A percentile compares a stretch with the other conserved stretches of the same genome.
Conservation (phyloP, 768 basidiomycete species). For the Favolaschia claudopus region DNA sequence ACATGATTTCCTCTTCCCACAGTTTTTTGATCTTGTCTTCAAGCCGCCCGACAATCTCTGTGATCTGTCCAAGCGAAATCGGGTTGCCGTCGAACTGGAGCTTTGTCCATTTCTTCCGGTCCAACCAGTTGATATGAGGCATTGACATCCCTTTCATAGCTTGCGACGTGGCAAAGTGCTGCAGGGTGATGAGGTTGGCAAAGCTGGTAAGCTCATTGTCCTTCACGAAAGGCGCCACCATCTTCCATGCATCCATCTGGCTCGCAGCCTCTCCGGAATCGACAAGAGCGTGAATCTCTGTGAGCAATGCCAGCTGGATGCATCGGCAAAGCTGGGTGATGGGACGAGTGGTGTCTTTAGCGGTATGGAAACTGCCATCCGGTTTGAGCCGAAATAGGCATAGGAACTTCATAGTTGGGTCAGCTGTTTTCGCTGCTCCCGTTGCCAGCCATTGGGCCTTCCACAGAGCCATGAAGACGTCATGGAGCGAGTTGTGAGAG, state of each 20-base stretch:
- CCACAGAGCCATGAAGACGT: slow-evolving; percentile 15
- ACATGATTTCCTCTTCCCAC: slow-evolving; percentile 30
- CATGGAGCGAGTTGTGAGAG: slow-evolving; percentile 5
- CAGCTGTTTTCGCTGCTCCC: background rate
- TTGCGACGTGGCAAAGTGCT: slow-evolving; percentile 29
- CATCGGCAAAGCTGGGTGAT: slow-evolving; percentile 17
- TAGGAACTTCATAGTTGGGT: slow-evolving; percentile 27
- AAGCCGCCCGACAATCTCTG: slow-evolving; percentile 5
- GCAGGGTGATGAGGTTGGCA: slow-evolving; percentile 22
- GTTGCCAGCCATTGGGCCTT: slow-evolving; percentile 9
- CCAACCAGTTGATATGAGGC: slow-evolving; percentile 29
- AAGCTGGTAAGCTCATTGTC: slow-evolving; percentile 30
- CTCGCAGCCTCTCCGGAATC: background rate
- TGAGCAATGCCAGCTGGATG: slow-evolving; percentile 6
- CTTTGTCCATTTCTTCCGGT: slow-evolving; percentile 9
- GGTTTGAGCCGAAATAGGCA: slow-evolving; percentile 5
- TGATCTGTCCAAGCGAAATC: slow-evolving; percentile 12
- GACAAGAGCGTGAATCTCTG: slow-evolving; percentile 6
- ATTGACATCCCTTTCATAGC: slow-evolving; percentile 16
- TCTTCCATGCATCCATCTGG: background rate
- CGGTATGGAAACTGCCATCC: background rate
- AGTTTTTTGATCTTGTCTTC: slow-evolving; percentile 18
- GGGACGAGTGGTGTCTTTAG: slow-evolving; percentile 11
- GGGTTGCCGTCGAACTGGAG: slow-evolving; percentile 29
- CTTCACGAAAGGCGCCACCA: background rate